These are phyloP conservation scores for Talaromyces wortmannii DNA, from an alignment of 495 filamentous ascomycete genomes.

Conservation along the genomic window DNA sequence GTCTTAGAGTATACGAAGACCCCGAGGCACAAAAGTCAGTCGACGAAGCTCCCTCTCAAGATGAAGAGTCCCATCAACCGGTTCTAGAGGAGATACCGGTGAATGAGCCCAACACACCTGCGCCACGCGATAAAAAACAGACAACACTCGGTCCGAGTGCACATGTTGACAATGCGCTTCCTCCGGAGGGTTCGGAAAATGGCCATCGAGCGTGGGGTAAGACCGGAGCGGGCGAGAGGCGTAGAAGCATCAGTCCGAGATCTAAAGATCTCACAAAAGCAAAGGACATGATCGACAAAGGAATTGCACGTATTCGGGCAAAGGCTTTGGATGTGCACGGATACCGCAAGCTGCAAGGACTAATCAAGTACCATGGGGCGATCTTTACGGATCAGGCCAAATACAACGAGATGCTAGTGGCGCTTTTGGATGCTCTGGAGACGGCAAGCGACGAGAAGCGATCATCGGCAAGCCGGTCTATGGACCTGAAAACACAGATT, in stretches of 20 bases:
- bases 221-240: slow-evolving; percentile 9
- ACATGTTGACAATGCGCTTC: not conserved
- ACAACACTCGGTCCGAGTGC: not conserved
- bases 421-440: slow-evolving; percentile 72
- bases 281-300: slow-evolving; percentile 61
- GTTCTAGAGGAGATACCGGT: slow-evolving; percentile 19
- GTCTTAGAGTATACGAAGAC: slow-evolving; percentile 53
- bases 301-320: slow-evolving; percentile 64
- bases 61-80: not conserved
- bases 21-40: slow-evolving; percentile 36
- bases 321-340: slow-evolving; percentile 75
- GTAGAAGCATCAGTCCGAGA: slow-evolving; percentile 28
- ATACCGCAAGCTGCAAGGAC: slow-evolving; percentile 78
- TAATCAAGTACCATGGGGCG: slow-evolving; percentile 62
- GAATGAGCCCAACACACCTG: slow-evolving; percentile 19
- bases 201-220: slow-evolving; percentile 18
- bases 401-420: slow-evolving; percentile 67
- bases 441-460: slow-evolving; percentile 29
- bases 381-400: slow-evolving; percentile 47
- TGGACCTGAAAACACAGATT: slow-evolving; percentile 78
- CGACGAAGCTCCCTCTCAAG: not conserved
- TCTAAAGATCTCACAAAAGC: slow-evolving; percentile 42
- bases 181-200: not conserved
- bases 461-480: slow-evolving; percentile 39
- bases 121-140: slow-evolving; percentile 13